Evolutionary conservation across 164 flowering plant genomes (phyloP).

Genomic region (Berberis vulgaris): DNA sequence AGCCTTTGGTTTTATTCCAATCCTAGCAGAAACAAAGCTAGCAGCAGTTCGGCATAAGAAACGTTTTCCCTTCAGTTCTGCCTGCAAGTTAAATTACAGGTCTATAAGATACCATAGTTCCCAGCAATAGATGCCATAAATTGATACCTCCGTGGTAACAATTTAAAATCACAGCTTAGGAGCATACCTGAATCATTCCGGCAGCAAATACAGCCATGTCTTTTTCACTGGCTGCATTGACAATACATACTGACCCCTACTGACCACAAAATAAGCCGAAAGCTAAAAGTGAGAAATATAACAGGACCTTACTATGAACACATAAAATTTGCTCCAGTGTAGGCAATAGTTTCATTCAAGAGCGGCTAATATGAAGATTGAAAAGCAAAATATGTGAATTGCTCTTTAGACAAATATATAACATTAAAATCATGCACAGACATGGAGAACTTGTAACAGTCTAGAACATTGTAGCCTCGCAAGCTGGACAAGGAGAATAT

Average conservation of each 20-base stretch:
- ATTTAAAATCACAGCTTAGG: background rate
- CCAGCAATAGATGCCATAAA: background rate
- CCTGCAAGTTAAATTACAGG: constrained; percentile 38
- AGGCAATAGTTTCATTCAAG: no score
- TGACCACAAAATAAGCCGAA: background rate
- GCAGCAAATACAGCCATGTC: constrained; percentile 97
- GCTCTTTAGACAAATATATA: no score
- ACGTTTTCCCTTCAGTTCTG: constrained; percentile 82
- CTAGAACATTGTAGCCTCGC: no score
- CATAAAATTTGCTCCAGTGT: no score
- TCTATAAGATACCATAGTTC: background rate
- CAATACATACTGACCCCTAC: constrained; percentile 93
- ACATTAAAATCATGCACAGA: no score
- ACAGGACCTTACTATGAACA: background rate
- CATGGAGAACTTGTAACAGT: no score
- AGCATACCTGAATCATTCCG: constrained; percentile 80
- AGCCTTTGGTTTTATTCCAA: constrained; percentile 77
- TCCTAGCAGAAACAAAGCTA: constrained; percentile 91
- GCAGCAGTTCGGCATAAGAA: constrained; percentile 98
- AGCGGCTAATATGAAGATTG: no score
- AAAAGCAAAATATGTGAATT: no score
- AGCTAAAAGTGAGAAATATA: background rate
- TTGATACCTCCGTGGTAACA: background rate
- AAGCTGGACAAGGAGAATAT: no score
- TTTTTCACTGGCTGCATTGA: constrained; percentile 95